Evolutionary conservation across 1,284 basidiomycete genomes (phyloP), one percentile per base, ranked within the genome.

Genomic region (Apiotrichum laibachii): DNA sequence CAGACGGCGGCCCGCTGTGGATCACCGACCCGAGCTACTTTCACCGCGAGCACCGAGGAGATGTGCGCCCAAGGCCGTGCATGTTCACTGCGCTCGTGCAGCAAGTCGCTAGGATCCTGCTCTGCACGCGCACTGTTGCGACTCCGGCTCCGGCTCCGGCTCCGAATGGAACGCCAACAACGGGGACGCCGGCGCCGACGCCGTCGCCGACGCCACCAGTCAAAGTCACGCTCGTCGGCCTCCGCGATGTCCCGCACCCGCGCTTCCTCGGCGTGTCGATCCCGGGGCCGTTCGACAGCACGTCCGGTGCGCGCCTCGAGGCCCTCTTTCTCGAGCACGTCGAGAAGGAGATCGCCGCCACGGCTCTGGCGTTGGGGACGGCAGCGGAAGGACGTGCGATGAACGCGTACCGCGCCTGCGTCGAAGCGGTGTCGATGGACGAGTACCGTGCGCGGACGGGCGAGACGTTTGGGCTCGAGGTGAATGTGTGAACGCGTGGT

Each of bases 211-310:
- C 37, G 2, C 37, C 11, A 5, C 12, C 5, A 11, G 48, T 9
- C n/a, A 16, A 2, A n/a, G 34, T 49, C 10, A 19, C 48, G 34
- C 33, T 49, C 34, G 48, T 37, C n/a, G 48, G 34, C 4, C 34
- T 49, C 19, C n/a, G 12, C n/a, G 48, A 49, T 18, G 48, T 49
- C n/a, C 48, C 48, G 34, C 34, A 49, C 15, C 48, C 48, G n/a
- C 48, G 48, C 48, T 26, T 49, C 34, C 48, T 49, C 10, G 48
- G 48, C 19, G 34, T 49, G n/a, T 2, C 11, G 8, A 13, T 37
- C 34, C n/a, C 33, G 9, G n/a, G 19, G 2, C 48, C 34, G 3
- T n/a, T 37, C 2, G 34, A 49, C n/a, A 34, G 34, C 18, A 48
- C 48, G n/a, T 18, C 37, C 11, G 48, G 48, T 7, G n/a, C 18